Evolutionary conservation across 169 alveolate genomes (phyloP), one percentile per base, ranked within the genome.

Genomic region (Plasmodium cynomolgi): DNA sequence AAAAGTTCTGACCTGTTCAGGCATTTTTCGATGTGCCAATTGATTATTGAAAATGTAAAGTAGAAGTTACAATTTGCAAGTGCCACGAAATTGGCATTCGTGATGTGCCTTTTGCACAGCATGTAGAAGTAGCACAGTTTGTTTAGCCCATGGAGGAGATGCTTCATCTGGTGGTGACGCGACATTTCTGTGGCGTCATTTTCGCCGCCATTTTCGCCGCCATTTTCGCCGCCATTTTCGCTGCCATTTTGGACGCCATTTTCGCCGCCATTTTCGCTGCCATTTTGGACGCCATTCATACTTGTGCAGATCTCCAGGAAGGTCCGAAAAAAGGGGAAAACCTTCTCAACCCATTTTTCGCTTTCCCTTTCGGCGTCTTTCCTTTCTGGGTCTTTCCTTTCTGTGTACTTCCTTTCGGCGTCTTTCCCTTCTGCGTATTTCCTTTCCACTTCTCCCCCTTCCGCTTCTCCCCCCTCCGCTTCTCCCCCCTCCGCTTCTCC

Each of bases 61-160:
- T 82, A 91, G 74, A 91, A 91, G 29, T 81, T 39, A 74, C 75
- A 34, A 91, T 91, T 91, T 11, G 83, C 75, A 23, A 81, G 92
- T n/a, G 37, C 74, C 33, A 91, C 47, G 77, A 91, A 91, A 50
- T 91, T 84, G 4, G 41, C 0, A 81, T 91, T 91, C n/a, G 95
- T 81, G 33, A 91, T 91, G 4, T 39, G 75, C 62, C 79, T 91
- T 81, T 91, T 91, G 37, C 80, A 34, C 41, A 91, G 83, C 37
- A 82, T 23, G 71, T 58, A 91, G 74, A 91, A 81, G 68, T 91
- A 91, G 31, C 85, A 83, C 39, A 91, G 56, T 72, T 91, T 91
- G 75, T 91, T 81, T 73, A 91, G 15, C 34, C 56, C 31, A 58
- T 91, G 92, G 8, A 91, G 17, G 31, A 72, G 77, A 15, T 91